A percentile compares a stretch with the other conserved stretches of the same genome.
phyloP scores from a whole-genome alignment of 768 basidiomycete genomes.

The Melanogaster broomeanus region DNA sequence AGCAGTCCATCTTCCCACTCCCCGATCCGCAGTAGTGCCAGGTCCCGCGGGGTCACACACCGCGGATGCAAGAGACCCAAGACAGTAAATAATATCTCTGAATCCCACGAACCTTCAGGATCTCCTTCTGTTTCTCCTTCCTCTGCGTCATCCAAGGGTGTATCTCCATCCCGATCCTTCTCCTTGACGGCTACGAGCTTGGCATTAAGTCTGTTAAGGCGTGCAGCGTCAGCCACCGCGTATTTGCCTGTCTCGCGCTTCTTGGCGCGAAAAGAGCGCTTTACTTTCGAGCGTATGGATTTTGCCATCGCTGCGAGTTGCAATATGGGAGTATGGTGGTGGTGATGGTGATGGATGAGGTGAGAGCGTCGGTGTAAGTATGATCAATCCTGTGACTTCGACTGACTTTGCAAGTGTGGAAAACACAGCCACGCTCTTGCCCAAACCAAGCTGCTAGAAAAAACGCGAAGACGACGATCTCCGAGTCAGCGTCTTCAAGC shows the following conservation, averaged over 20 bases:
- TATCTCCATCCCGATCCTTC: slow-evolving; percentile 35
- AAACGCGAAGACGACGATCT: too few relatives aligned
- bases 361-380: background rate
- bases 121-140: slow-evolving; percentile 34
- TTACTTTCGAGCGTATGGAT: slow-evolving; percentile 79
- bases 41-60: slow-evolving; percentile 34
- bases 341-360: background rate
- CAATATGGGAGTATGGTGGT: background rate
- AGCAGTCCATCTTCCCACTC: background rate
- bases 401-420: too few relatives aligned
- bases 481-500: too few relatives aligned
- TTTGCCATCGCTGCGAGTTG: slow-evolving; percentile 62
- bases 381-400: too few relatives aligned
- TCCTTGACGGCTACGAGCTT: slow-evolving; percentile 57
- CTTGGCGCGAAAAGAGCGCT: slow-evolving; percentile 74
- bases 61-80: slow-evolving; percentile 59
- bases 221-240: slow-evolving; percentile 76
- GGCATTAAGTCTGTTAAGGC: slow-evolving; percentile 67
- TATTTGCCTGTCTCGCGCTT: slow-evolving; percentile 77
- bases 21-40: slow-evolving; percentile 38
- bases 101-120: slow-evolving; percentile 59
- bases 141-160: slow-evolving; percentile 21
- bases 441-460: background rate
- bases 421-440: background rate
- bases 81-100: slow-evolving; percentile 34